Conservation (phyloP, 2,329 filamentous ascomycete genomes). For the Aspergillus sp. region DNA sequence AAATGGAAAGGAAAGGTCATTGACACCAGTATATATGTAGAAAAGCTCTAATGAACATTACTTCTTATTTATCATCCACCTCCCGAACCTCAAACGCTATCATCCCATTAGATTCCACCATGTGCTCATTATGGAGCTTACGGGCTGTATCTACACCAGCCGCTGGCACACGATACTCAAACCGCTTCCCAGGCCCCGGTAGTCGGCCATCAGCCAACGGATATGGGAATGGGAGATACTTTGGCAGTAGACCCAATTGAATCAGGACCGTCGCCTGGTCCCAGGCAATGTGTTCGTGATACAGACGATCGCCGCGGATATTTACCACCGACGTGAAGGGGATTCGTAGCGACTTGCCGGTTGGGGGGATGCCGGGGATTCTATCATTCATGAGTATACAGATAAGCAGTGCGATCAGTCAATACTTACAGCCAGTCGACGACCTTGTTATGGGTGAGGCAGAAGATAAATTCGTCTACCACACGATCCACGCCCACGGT, state of each 20-base stretch:
- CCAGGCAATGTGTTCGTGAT: conserved; percentile 71
- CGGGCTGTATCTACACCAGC: conserved; percentile 55
- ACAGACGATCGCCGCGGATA: conserved; percentile 66
- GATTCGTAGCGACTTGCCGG: conserved; percentile 53
- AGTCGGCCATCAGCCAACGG: conserved; percentile 42
- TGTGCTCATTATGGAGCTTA: conserved; percentile 53
- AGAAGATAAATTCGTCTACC: conserved; percentile 69
- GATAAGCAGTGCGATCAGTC: no score
- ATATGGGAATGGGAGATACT: conserved; percentile 65
- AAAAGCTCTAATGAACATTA: no score
- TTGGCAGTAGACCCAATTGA: conserved; percentile 63
- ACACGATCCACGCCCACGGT: conserved; percentile 71
- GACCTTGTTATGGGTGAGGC: conserved; percentile 61
- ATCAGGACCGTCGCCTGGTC: conserved; percentile 64
- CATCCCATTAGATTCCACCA: conserved; percentile 58
- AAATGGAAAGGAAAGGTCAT: no score
- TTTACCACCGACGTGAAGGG: conserved; percentile 67
- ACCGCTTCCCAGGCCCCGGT: conserved; percentile 41
- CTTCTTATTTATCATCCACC: conserved; percentile 18
- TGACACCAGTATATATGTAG: no score
- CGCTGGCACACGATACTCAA: conserved; percentile 63
- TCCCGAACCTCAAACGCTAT: conserved; percentile 40
- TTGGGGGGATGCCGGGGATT: conserved; percentile 60
- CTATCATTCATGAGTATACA: conserved; percentile 30
- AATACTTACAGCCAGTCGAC: conserved; percentile 67